Evolutionary conservation across 495 filamentous ascomycete species (phyloP), one percentile per base, ranked within the genome.

Genomic region (Aspergillus bridgeri): DNA sequence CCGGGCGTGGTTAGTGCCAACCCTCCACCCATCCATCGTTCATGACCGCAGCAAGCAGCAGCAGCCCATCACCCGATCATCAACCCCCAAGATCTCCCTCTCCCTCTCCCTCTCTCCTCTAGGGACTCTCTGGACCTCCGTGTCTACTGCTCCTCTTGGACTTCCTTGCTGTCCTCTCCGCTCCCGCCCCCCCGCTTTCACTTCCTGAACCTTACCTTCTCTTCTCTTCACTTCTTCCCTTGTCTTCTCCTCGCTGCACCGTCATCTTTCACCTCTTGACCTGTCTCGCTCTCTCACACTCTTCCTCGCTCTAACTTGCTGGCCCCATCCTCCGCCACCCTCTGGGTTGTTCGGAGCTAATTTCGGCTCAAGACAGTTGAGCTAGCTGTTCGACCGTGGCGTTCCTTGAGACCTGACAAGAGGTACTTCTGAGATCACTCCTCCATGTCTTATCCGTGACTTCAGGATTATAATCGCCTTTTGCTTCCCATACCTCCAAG

Each of bases 331-430:
- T 65, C 66, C 60, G 58, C 64, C 56, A 51, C 51, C 65, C 59
- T 61, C 62, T 66, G 70, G 66, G 66, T 72, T 64, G 63, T 69
- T 62, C 51, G 62, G 60, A 68, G 68, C 67, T 67, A 72, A 70
- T 68, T 58, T 67, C 54, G 67, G 73, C 78, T 65, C 75, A 75
- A 75, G 57, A 65, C 69, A 67, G 71, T 63, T 67, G 59, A 76
- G 59, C 63, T 65, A 66, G 46, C 69, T 70, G 69, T 76, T 64
- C 66, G 65, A 72, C 67, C 67, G 78, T 81, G 81, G 78, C 79
- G 75, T 76, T 69, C 65, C 64, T 65, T 67, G 70, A 69, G 64
- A 68, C 69, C 71, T 81, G 75, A 82, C 77, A 70, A 67, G 74
- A 82, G 79, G 81, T 82, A 80, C 50, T 64, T 65, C 24, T 55